Evolutionary conservation across 1,284 basidiomycete species (phyloP), one percentile per base, ranked within the genome.

Genomic region (Agroathelia rolfsii): DNA sequence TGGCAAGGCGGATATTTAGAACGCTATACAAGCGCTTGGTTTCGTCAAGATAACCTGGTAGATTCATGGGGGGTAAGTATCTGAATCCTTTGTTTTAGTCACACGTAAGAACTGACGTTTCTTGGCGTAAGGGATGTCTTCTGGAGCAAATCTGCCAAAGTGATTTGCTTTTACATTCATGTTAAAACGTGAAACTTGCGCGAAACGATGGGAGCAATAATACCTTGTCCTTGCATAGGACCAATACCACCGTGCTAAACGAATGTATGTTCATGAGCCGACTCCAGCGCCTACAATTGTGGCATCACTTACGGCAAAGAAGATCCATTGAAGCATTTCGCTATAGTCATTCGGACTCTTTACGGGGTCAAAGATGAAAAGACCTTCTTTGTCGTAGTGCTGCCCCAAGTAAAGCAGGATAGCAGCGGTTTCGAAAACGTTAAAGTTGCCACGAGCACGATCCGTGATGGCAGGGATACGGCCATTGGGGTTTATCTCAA

Each of bases 11-110:
- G 36, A 72, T 70, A 43, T 89, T 76, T 35, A 89, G 66, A 6
- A 89, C 85, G 24, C 69, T 60, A 50, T 81, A 86, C 4, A 90
- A 65, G 18, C 86, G 71, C 50, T 76, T 76, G 3, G 81, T 81
- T 62, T 90, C 87, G 21, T 81, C 69, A 16, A 68, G 44, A 56
- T 86, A 89, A 31, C 82, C 71, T 74, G 56, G 3, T 21, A n/a
- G n/a, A n/a, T n/a, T n/a, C n/a, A 17, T 14, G 12, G 13, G 17
- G 14, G 4, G 17, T 40, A 5, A 39, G 33, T 15, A 31, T 30
- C n/a, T 20, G 16, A 13, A 18, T 15, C 11, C 4, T 7, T 30
- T 17, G 11, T 10, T 13, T 23, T 8, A 21, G 7, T 8, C 15
- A 17, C n/a, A 16, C n/a, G 7, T 30, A 20, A 3, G 14, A 6